Conservation (phyloP, 352 stramenopile species). For the Aphanomyces astaci region DNA sequence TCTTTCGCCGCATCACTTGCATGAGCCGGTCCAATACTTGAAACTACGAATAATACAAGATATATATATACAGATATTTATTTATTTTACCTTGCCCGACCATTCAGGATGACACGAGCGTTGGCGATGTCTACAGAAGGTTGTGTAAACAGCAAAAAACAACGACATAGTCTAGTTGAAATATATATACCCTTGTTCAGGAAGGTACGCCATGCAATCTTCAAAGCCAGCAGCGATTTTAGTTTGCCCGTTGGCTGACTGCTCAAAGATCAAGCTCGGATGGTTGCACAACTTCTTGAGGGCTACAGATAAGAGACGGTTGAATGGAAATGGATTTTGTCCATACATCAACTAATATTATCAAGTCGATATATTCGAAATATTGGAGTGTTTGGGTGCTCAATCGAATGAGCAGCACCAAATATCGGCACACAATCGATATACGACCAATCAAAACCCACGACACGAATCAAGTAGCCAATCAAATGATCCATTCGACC, state of each 20-base stretch:
- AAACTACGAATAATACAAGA: constrained; percentile 47
- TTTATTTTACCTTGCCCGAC: constrained; percentile 87
- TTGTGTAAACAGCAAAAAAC: constrained; percentile 13
- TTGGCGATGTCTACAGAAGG: constrained; percentile 32
- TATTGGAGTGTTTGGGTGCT: too few species aligned
- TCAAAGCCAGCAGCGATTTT: constrained; percentile 78
- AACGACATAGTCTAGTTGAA: too few species aligned
- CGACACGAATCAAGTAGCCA: too few species aligned
- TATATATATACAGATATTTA: too few species aligned
- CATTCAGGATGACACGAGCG: constrained; percentile 78
- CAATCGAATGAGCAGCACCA: too few species aligned
- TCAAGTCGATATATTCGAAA: too few species aligned
- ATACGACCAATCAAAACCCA: too few species aligned
- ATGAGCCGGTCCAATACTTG: constrained; percentile 94
- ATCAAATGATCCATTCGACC: too few species aligned
- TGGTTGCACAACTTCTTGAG: constrained; percentile 98
- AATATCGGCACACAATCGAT: too few species aligned
- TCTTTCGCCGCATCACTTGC: constrained; percentile 91
- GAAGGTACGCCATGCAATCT: constrained; percentile 34
- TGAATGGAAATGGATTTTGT: too few species aligned
- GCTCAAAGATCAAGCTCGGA: constrained; percentile 89
- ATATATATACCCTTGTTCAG: constrained; percentile 2
- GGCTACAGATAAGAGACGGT: constrained; percentile 35
- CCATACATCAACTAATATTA: too few species aligned
- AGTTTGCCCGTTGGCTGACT: constrained; percentile 51